phyloP scores from a whole-genome alignment of 371 early-diverging fungal species.

The Haplosporangium sp. region DNA sequence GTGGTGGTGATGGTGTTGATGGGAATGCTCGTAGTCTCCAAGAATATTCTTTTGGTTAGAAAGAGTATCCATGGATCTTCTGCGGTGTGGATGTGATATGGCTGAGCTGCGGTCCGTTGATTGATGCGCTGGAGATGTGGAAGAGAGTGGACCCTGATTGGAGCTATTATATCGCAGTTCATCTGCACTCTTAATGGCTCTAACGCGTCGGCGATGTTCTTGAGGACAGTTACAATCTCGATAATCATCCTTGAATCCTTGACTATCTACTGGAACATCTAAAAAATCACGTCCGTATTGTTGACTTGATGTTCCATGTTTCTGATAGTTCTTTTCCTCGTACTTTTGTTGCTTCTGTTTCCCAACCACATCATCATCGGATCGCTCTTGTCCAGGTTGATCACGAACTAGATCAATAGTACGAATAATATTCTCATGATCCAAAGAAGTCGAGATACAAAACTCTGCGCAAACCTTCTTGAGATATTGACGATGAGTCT shows the following conservation, averaged over 20 bases:
- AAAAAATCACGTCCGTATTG: neutral
- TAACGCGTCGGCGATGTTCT: constrained; percentile 10
- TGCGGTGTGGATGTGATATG: constrained; percentile 12
- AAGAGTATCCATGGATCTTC: constrained; percentile 14
- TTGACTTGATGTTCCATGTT: neutral
- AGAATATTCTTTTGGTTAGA: constrained; percentile 1
- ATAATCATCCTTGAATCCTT: neutral
- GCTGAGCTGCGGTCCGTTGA: constrained; percentile 9
- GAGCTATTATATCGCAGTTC: constrained; percentile 64
- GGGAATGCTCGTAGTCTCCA: neutral
- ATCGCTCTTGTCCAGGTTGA: constrained; percentile 38
- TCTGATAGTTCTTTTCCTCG: neutral
- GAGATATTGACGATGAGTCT: constrained; percentile 78
- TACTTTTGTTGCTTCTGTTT: neutral
- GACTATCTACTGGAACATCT: neutral
- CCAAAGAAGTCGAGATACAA: constrained; percentile 73
- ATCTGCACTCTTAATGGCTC: constrained; percentile 44
- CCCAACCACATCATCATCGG: constrained; percentile 15
- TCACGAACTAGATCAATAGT: constrained; percentile 79
- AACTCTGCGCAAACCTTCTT: constrained; percentile 76
- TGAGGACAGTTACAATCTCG: constrained; percentile 31
- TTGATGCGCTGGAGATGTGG: constrained; percentile 6
- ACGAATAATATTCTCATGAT: constrained; percentile 75
- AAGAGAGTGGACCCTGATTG: neutral
- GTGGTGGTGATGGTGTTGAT: neutral